Evolutionary conservation across 495 filamentous ascomycete species (phyloP), one percentile per base, ranked within the genome.

Genomic region (Penicillium odoratum): DNA sequence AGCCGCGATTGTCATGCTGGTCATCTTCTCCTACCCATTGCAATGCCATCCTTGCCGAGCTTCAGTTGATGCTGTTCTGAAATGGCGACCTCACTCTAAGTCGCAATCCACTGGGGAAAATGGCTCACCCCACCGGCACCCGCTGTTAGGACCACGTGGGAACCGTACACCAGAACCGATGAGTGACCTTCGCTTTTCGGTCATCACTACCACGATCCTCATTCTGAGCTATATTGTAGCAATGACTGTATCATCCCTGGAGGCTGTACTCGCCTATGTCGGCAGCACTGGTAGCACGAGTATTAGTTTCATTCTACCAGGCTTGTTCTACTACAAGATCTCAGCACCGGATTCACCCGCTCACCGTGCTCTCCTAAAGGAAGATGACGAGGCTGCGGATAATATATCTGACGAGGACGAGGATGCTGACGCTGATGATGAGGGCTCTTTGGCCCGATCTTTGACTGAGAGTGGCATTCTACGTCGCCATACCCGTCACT

Each of bases 291-390:
- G 94, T 26, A 92, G 88, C 55, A 98, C 94, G 0, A 87, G 87
- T 62, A 98, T 98, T 63, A 94, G 90, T 60, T 98, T 98, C 70
- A 98, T 98, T 60, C 79, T 98, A 0, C 95, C 94, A 0, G 94
- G 94, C 0, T 69, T 98, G 13, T 98, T 98, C 72, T 98, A 97
- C 77, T 98, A 97, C 80, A 97, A 97, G 74, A 97, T 98, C 54
- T 91, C 88, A 0, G 83, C 87, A 11, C 95, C 95, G 0, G 86
- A 96, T 43, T 90, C 89, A 8, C 81, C 87, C 53, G 79, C 91
- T 47, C 92, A 96, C 62, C 90, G 92, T 63, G 85, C 88, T 9
- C 74, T 97, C 16, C 79, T 90, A 62, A 96, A 96, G 70, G 92
- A 94, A 64, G 92, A 97, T 64, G 93, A 97, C 57, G 87, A 91